Conservation (phyloP, 805 yeast species). For the Starmerella bacillaris region DNA sequence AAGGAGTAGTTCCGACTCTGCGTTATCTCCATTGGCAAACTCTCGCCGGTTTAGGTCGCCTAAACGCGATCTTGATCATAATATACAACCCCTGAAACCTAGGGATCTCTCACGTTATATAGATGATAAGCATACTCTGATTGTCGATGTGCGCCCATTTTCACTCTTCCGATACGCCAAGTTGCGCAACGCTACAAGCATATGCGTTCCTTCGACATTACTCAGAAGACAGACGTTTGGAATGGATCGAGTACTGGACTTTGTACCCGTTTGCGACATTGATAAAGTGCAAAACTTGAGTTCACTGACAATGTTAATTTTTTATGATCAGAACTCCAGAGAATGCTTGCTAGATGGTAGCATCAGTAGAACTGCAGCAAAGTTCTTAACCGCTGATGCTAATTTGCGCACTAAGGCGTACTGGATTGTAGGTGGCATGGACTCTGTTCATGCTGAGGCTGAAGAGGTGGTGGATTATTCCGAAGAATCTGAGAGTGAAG, state of each 20-base stretch:
- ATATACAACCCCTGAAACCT: neutral
- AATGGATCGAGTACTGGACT: slow-evolving; percentile 26
- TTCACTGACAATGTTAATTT: slow-evolving; percentile 9
- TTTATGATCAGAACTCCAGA: slow-evolving; percentile 16
- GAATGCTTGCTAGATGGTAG: slow-evolving; percentile 5
- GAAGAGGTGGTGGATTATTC: slow-evolving; percentile 4
- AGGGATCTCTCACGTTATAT: neutral
- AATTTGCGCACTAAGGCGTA: slow-evolving; percentile 4
- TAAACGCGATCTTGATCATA: slow-evolving; percentile 2
- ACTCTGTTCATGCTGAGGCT: slow-evolving; percentile 3
- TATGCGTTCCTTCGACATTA: slow-evolving; percentile 80
- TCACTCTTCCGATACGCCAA: slow-evolving; percentile 49
- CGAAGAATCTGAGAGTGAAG: too few species aligned
- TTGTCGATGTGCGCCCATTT: slow-evolving; percentile 67
- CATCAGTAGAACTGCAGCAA: slow-evolving; percentile 14
- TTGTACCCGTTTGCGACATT: slow-evolving; percentile 23
- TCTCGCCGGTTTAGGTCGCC: neutral
- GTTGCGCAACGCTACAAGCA: slow-evolving; percentile 44
- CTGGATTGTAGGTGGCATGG: slow-evolving; percentile 15
- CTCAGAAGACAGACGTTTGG: slow-evolving; percentile 59
- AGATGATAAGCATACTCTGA: slow-evolving; percentile 21
- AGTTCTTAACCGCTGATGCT: slow-evolving; percentile 10
- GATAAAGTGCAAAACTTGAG: slow-evolving; percentile 15
- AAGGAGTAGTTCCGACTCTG: too few species aligned
- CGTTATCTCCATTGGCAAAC: too few species aligned